A percentile compares a stretch with the other conserved stretches of the same genome.
Conservation (phyloP, 2,329 filamentous ascomycete species). For the Xylariaceae sp. region DNA sequence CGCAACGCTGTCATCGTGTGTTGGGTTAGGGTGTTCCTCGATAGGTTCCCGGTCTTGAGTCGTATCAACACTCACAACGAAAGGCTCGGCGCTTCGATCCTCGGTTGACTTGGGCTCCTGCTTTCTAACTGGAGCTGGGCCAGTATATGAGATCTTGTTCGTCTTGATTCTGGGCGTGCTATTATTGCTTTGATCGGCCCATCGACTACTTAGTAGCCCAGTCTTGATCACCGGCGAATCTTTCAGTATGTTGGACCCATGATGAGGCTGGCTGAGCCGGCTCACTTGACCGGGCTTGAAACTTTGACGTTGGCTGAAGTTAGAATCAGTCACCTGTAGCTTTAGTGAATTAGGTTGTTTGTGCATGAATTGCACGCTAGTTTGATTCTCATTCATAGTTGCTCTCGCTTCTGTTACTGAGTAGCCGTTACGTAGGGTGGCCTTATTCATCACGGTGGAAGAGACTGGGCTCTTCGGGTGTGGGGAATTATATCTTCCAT, state of each 20-base stretch:
- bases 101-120: not conserved
- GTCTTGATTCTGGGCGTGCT: not conserved
- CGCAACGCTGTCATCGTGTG: not conserved
- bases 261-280: not conserved
- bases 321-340: not conserved
- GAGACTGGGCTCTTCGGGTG: no score
- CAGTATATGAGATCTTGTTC: not conserved
- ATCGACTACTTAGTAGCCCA: constrained; percentile 13
- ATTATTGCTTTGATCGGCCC: constrained; percentile 5
- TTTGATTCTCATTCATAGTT: not conserved
- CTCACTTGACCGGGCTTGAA: not conserved
- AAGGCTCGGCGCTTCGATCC: not conserved
- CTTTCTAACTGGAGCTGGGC: not conserved
- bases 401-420: not conserved
- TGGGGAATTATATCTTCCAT: no score
- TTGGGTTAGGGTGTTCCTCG: not conserved
- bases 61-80: not conserved
- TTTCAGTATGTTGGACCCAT: not conserved
- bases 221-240: not conserved
- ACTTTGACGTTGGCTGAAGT: not conserved
- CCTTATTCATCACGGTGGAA: no score
- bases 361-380: not conserved
- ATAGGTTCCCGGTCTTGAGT: not conserved
- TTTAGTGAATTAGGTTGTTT: not conserved
- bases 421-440: no score